A percentile compares a stretch with the other conserved stretches of the same genome.
Conservation (phyloP, 1,284 basidiomycete genomes). For the Phellinidium pouzarii region DNA sequence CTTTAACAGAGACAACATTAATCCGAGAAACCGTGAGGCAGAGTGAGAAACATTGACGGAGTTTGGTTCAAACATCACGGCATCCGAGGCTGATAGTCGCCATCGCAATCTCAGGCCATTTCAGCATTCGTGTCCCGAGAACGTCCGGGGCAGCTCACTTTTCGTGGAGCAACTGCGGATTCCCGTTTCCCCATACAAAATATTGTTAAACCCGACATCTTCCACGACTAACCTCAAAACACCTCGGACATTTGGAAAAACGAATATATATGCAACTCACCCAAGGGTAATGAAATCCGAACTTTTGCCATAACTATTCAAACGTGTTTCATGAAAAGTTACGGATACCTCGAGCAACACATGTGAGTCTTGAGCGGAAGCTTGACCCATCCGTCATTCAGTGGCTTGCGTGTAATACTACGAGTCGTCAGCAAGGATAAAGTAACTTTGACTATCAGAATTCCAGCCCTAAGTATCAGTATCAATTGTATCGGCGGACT, state of each 20-base stretch:
- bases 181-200: background rate
- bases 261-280: background rate
- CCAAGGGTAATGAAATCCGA: background rate
- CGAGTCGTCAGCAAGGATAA: no score
- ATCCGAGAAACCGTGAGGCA: background rate
- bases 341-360: no score
- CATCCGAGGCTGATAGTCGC: background rate
- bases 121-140: background rate
- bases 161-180: background rate
- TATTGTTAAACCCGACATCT: background rate
- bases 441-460: no score
- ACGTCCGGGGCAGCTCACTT: background rate
- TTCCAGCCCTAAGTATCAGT: no score
- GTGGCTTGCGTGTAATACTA: no score
- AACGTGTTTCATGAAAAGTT: background rate
- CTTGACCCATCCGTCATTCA: no score
- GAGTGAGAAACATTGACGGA: background rate
- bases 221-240: background rate
- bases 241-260: background rate
- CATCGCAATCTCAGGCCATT: background rate
- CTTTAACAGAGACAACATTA: background rate
- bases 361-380: no score
- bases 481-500: no score
- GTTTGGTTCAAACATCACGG: background rate
- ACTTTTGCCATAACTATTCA: background rate